phyloP scores from a whole-genome alignment of 768 basidiomycete species.

The Tremella fuciformis region DNA sequence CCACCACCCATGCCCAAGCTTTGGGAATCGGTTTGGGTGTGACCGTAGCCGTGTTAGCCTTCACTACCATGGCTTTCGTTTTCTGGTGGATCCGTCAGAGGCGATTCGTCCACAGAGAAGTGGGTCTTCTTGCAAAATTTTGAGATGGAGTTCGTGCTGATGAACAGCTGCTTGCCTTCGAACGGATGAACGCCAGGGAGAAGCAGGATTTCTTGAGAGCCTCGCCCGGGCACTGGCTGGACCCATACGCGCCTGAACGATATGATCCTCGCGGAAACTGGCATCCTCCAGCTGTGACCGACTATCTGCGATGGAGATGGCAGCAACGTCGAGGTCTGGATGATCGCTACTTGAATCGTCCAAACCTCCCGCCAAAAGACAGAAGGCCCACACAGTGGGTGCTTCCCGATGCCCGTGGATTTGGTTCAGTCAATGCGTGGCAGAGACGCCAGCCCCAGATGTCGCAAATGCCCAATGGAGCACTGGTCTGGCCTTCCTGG shows the following conservation, averaged over 20 bases:
- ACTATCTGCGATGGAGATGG: conserved; percentile 4
- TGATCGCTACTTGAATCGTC: not conserved
- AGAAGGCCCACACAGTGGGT: not conserved
- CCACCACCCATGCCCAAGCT: conserved; percentile 23
- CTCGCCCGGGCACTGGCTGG: not conserved
- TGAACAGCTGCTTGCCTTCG: not conserved
- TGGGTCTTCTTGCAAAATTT: conserved; percentile 18
- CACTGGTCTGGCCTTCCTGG: too few relatives aligned
- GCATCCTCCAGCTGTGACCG: not conserved
- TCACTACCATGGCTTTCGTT: conserved; percentile 25
- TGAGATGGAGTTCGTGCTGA: not conserved
- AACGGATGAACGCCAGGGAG: conserved; percentile 1
- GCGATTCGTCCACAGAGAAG: conserved; percentile 34
- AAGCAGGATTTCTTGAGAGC: not conserved
- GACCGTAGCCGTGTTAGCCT: conserved; percentile 31
- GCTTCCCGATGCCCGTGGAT: not conserved
- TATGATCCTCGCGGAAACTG: not conserved
- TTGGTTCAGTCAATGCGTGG: too few relatives aligned
- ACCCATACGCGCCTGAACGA: not conserved
- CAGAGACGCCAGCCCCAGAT: not conserved
- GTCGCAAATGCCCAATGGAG: not conserved
- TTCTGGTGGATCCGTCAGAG: conserved; percentile 40
- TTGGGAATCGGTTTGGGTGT: conserved; percentile 41
- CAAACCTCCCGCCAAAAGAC: not conserved
- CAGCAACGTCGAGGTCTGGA: not conserved